Evolutionary conservation across 2,329 filamentous ascomycete genomes (phyloP).

Genomic region (Talaromyces funiculosus): DNA sequence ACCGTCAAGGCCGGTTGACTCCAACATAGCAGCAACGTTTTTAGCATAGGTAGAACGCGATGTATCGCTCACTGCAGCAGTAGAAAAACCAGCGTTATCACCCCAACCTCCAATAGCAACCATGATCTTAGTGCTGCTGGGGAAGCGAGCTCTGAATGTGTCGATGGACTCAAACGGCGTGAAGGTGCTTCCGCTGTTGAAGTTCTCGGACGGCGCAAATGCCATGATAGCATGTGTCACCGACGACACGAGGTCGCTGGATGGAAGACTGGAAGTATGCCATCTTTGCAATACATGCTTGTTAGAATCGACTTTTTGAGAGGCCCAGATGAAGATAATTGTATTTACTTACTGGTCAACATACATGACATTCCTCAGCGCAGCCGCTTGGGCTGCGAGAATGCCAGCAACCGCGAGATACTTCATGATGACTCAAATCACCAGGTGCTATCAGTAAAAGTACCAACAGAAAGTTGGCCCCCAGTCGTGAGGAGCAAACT

Average conservation of each 20-base stretch:
- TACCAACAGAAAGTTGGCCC: neutral
- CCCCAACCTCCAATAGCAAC: constrained; percentile 73
- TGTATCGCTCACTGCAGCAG: constrained; percentile 47
- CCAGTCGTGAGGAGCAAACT: no score
- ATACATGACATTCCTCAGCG: constrained; percentile 40
- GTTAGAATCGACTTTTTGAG: constrained; percentile 4
- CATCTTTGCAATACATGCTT: constrained; percentile 28
- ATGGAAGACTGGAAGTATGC: constrained; percentile 35
- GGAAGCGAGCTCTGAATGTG: constrained; percentile 50
- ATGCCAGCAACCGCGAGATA: constrained; percentile 25
- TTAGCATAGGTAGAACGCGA: constrained; percentile 55
- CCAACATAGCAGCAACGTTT: constrained; percentile 60
- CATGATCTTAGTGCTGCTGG: constrained; percentile 56
- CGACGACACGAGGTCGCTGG: constrained; percentile 31
- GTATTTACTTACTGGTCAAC: constrained; percentile 41
- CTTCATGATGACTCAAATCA: constrained; percentile 19
- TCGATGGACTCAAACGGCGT: constrained; percentile 51
- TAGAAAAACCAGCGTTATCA: constrained; percentile 58
- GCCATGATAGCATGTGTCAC: constrained; percentile 53
- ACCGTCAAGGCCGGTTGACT: constrained; percentile 60
- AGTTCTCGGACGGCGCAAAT: constrained; percentile 49
- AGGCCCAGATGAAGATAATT: neutral
- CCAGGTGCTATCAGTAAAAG: neutral
- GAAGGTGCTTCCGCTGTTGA: constrained; percentile 45
- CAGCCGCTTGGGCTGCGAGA: constrained; percentile 26